A percentile compares a stretch with the other conserved stretches of the same genome.
Evolutionary conservation across 108 stramenopile genomes (phyloP).

Genomic region (Hondaea fermentalgiana): DNA sequence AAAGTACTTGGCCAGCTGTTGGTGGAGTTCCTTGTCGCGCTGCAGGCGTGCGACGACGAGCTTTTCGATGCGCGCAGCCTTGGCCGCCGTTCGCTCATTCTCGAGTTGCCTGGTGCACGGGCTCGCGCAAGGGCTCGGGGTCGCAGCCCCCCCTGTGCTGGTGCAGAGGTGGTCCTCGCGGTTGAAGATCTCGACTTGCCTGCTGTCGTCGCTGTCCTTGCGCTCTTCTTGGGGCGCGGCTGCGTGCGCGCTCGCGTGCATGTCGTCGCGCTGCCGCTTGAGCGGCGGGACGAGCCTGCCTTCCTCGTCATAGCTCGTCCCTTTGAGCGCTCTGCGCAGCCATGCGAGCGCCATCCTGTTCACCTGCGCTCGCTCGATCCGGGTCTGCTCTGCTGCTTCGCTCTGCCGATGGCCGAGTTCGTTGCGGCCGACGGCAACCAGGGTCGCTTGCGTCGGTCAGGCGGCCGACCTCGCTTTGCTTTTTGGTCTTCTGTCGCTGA

Average conservation of each 20-base stretch:
- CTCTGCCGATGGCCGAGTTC: not conserved
- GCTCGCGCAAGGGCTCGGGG: not conserved
- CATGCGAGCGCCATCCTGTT: not conserved
- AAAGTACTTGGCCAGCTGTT: not conserved
- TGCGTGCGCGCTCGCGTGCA: too few relatives aligned
- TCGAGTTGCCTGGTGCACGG: not conserved
- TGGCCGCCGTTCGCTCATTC: not conserved
- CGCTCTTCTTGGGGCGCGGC: too few relatives aligned
- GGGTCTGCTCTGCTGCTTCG: not conserved
- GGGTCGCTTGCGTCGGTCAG: not conserved
- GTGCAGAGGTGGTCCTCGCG: too few relatives aligned
- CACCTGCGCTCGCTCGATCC: not conserved
- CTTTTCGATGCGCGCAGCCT: not conserved
- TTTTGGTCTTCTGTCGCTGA: too few relatives aligned
- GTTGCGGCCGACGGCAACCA: not conserved
- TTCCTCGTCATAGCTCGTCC: not conserved
- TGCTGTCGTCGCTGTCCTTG: too few relatives aligned
- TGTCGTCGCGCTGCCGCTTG: too few relatives aligned
- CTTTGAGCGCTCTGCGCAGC: not conserved
- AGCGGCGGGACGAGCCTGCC: too few relatives aligned
- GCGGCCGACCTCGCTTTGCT: too few relatives aligned
- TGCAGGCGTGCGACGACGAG: not conserved
- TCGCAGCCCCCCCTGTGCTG: not conserved
- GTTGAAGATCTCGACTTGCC: too few relatives aligned
- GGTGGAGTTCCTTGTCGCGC: not conserved